Evolutionary conservation across 768 basidiomycete genomes (phyloP), one percentile per base, ranked within the genome.

Genomic region (Plicaturopsis crispa): DNA sequence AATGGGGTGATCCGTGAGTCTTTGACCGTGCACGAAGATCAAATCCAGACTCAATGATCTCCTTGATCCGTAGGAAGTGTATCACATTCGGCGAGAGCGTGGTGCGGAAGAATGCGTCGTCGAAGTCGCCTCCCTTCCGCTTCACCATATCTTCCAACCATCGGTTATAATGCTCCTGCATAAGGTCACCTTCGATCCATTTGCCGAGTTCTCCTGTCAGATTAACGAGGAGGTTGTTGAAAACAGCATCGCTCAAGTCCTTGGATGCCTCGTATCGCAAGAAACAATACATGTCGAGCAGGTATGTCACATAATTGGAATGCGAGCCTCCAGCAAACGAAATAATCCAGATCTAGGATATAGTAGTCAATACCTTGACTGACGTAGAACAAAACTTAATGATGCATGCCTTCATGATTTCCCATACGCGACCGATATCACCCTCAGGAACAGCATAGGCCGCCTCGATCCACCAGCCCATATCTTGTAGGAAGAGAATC

Each of bases 341-440:
- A 38, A 57, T 54, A 1, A 48, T 41, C 49, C 46, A 52, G 17
- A 47, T 36, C 52, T 56, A 28, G 8, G 26, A 14, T 28, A 14
- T 8, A 28, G 26, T 14, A 28, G 26, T 28, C 10, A 28, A 14
- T 28, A 8, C 26, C 14, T 8, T 28, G 26, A 8, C 26, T 28
- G 26, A 28, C 26, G 26, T 28, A 14, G 14, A 28, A 28, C 14
- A 28, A 28, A 8, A 28, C 5, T 7, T 5, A 8, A 17, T n/a
- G 24, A 8, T 13, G 14, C 44, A 17, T n/a, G 57, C 59, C 53
- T 59, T 59, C 23, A 60, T 28, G 6, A 48, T 44, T 31, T 59
- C 52, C 16, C 47, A 51, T 0, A 54, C 48, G 2, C 53, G 49
- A 1, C 60, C 59, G 24, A 51, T 49, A 43, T 59, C 54, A 4